These are phyloP conservation scores for Cyclocybe cylindracea DNA, from an alignment of 768 basidiomycete species.

Conservation along the genomic window DNA sequence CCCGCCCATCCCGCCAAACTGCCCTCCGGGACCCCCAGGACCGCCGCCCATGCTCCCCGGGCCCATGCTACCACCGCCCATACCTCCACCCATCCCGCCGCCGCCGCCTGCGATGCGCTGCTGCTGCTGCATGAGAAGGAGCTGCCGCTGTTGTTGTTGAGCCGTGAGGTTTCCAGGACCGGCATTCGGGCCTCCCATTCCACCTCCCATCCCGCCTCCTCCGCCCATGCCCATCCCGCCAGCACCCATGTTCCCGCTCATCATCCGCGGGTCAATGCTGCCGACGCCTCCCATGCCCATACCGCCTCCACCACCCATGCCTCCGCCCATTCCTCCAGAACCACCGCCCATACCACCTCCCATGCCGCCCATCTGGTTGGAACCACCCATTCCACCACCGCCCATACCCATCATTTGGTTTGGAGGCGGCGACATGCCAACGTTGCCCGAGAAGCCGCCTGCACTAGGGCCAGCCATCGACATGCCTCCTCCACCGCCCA, in stretches of 20 bases:
- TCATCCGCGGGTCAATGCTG: constrained; percentile 31
- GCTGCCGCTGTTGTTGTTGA: constrained; percentile 42
- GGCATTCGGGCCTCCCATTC: constrained; percentile 14
- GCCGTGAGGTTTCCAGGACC: constrained; percentile 19
- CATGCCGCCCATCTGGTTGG: constrained; percentile 14
- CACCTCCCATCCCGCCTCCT: constrained; percentile 26
- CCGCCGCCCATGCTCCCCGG: constrained; percentile 13
- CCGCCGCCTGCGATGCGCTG: constrained; percentile 17
- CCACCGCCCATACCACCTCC: constrained; percentile 19
- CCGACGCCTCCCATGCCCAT: constrained; percentile 34
- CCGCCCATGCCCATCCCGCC: constrained; percentile 29
- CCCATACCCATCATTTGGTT: constrained; percentile 12
- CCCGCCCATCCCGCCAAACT: constrained; percentile 22
- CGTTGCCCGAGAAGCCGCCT: background rate
- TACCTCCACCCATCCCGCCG: constrained; percentile 20
- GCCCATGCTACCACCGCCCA: constrained; percentile 15
- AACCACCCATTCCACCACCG: constrained; percentile 13
- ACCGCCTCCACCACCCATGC: constrained; percentile 31
- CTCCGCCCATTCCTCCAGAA: constrained; percentile 15
- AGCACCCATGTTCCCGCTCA: constrained; percentile 26
- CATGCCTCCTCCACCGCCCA: constrained; percentile 16
- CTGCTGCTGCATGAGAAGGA: constrained; percentile 41
- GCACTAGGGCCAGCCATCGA: constrained; percentile 14
- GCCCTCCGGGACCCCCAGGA: constrained; percentile 11
- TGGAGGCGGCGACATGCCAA: too few relatives aligned